These are phyloP conservation scores for Triticum urartu DNA, from an alignment of 176 grass and related monocot species.

Conservation along the genomic window DNA sequence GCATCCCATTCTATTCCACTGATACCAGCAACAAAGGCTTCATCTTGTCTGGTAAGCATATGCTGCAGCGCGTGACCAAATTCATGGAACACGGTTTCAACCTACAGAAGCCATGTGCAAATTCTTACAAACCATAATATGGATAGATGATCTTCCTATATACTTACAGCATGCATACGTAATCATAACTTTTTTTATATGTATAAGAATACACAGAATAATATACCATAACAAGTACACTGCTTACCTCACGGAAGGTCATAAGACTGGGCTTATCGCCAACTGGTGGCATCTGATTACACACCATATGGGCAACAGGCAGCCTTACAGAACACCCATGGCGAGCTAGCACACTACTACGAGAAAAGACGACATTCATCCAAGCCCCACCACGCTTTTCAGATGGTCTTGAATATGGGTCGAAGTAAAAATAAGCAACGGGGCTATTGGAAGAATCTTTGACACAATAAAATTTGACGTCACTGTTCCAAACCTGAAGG, in stretches of 20 bases:
- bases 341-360: conserved; percentile 74
- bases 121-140: conserved; percentile 9
- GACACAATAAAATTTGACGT: conserved; percentile 91
- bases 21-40: conserved; percentile 90
- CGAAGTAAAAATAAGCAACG: conserved; percentile 96
- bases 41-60: conserved; percentile 98
- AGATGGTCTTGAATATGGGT: conserved; percentile 96
- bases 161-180: background rate
- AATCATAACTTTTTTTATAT: background rate
- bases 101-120: conserved; percentile 49
- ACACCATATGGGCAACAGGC: conserved; percentile 95
- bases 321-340: conserved; percentile 70
- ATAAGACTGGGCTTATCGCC: conserved; percentile 94
- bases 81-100: conserved; percentile 99
- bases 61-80: conserved; percentile 99
- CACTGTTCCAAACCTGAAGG: conserved; percentile 84
- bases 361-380: conserved; percentile 96
- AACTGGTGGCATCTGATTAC: conserved; percentile 96
- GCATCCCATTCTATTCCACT: conserved; percentile 99
- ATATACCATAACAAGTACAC: background rate
- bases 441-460: conserved; percentile 82
- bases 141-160: background rate
- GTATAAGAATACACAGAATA: background rate
- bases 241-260: conserved; percentile 96
- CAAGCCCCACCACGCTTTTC: conserved; percentile 96